Evolutionary conservation across 2,329 filamentous ascomycete species (phyloP).

Genomic region (Epichloe baconii): DNA sequence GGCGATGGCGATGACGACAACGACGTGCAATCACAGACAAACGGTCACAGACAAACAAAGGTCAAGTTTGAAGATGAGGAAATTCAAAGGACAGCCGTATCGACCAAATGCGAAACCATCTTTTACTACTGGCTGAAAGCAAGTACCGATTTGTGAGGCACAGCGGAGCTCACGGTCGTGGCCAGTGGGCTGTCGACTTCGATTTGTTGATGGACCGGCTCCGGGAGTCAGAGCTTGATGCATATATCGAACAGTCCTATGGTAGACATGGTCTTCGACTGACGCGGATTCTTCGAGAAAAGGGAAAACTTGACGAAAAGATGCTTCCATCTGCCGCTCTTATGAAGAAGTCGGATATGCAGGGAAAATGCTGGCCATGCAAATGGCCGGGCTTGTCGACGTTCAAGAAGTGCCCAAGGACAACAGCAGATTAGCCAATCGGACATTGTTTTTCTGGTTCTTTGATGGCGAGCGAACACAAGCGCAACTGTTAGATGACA

Average conservation of each 20-base stretch:
- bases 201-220: constrained; percentile 56
- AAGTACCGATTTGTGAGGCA: constrained; percentile 55
- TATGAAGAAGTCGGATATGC: constrained; percentile 74
- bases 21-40: constrained; percentile 17
- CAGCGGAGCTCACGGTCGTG: constrained; percentile 47
- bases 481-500: constrained; percentile 59
- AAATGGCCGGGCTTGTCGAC: constrained; percentile 75
- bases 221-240: constrained; percentile 67
- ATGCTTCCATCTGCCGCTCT: constrained; percentile 68
- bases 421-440: constrained; percentile 63
- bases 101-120: constrained; percentile 55
- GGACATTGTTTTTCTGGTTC: constrained; percentile 85
- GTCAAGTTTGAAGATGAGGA: constrained; percentile 39
- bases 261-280: constrained; percentile 68
- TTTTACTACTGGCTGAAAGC: constrained; percentile 59
- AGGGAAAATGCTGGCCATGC: constrained; percentile 73
- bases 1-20: constrained; percentile 11
- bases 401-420: constrained; percentile 92
- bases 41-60: constrained; percentile 24
- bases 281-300: constrained; percentile 70
- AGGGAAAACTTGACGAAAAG: constrained; percentile 93
- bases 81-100: constrained; percentile 32
- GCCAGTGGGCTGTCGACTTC: constrained; percentile 78
- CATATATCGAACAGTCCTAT: constrained; percentile 64
- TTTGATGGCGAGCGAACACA: constrained; percentile 66